Evolutionary conservation across 2,329 filamentous ascomycete genomes (phyloP), one percentile per base, ranked within the genome.

Genomic region (Elsinoe ampelina): DNA sequence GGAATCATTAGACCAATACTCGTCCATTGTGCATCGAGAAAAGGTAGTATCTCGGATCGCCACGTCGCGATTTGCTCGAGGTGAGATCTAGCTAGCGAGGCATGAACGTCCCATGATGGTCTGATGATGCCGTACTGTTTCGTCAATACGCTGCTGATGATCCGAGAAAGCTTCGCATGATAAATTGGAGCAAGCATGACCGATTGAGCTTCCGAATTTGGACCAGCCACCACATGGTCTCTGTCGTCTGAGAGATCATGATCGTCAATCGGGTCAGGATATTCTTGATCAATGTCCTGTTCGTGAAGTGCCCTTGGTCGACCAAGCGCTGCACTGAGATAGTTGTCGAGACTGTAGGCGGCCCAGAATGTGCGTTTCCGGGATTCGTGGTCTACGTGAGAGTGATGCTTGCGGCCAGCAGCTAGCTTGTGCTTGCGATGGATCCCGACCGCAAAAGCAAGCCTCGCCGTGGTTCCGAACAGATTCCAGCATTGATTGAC

Each of bases 261-360:
- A 58, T 84, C 81, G 56, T 81, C 80, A 42, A 82, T 72, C 1
- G 71, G 62, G 13, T 74, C 74, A 0, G 82, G 82, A n/a, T 81
- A 72, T 2, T 77, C 75, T 58, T 84, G 81, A 54, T 85, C 81
- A 48, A 83, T 81, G 52, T 85, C 80, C 34, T 83, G 79, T 43
- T 85, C 81, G 50, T 82, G 81, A 22, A 83, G 79, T 12, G 82
- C 73, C 6, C 80, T 68, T 1, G 82, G 82, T 5, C 82, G 72
- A 0, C 82, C 82, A 30, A 84, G 77, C 15, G 83, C 79, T n/a
- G 83, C 79, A 20, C 80, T 79, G 1, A 85, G 69, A 57, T 84
- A 84, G 52, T 80, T 82, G 63, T 86, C 82, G 1, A 85, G 68
- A 0, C 77, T 79, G 62, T 85, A 85, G 0, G 79, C 77, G 2